These are phyloP conservation scores for Boletus sensibilis DNA, from an alignment of 768 basidiomycete species.

Conservation along the genomic window DNA sequence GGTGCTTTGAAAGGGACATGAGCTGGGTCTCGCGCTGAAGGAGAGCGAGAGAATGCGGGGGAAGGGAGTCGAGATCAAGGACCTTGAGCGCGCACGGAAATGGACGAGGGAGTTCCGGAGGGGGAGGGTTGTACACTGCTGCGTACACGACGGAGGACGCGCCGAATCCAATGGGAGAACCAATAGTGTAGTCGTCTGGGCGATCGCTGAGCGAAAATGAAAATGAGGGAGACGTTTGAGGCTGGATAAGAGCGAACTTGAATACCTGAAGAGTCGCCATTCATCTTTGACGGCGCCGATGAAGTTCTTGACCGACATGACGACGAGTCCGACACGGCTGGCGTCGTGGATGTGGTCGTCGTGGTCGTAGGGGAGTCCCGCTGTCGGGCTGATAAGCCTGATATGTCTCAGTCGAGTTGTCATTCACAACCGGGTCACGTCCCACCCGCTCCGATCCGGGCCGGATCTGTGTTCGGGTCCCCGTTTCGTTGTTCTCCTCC, in stretches of 20 bases:
- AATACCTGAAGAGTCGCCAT: slow-evolving; percentile 77
- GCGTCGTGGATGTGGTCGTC: not conserved
- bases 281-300: slow-evolving; percentile 84
- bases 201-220: slow-evolving; percentile 49
- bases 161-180: slow-evolving; percentile 82
- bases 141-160: slow-evolving; percentile 89
- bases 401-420: not conserved
- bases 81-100: slow-evolving; percentile 84
- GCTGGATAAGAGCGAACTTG: not conserved
- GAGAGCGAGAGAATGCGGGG: slow-evolving; percentile 65
- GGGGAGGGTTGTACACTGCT: slow-evolving; percentile 59
- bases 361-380: too few species aligned
- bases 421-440: too few species aligned
- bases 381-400: too few species aligned
- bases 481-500: not conserved
- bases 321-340: not conserved
- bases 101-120: slow-evolving; percentile 33
- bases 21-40: slow-evolving; percentile 84
- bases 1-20: slow-evolving; percentile 90
- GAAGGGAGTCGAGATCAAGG: slow-evolving; percentile 79
- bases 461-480: slow-evolving; percentile 20
- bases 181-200: slow-evolving; percentile 70
- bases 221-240: not conserved
- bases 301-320: slow-evolving; percentile 39
- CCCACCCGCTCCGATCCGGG: slow-evolving; percentile 14